A percentile compares a stretch with the other conserved stretches of the same genome.
Evolutionary conservation across 169 alveolate species (phyloP).

Genomic region (Plasmodium coatneyi): DNA sequence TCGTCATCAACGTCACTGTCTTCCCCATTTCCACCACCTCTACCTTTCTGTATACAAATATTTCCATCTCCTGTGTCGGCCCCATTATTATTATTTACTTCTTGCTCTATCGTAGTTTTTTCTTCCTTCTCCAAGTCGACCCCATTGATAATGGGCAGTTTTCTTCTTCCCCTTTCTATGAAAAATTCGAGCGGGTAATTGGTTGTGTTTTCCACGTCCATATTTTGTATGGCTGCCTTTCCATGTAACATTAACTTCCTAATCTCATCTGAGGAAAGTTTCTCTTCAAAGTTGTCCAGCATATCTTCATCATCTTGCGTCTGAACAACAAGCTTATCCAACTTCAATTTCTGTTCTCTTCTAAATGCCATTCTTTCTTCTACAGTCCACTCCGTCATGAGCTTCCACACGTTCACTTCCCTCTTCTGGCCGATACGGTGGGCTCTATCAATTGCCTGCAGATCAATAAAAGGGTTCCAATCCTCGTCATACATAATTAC

Average conservation of each 20-base stretch:
- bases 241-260: constrained; percentile 89
- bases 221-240: constrained; percentile 85
- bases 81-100: constrained; percentile 62
- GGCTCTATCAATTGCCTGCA: constrained; percentile 99
- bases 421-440: constrained; percentile 99
- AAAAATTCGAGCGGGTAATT: constrained; percentile 78
- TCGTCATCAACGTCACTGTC: constrained; percentile 59
- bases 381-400: constrained; percentile 97
- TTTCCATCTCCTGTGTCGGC: background rate
- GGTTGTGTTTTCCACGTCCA: constrained; percentile 75
- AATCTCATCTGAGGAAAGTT: constrained; percentile 88
- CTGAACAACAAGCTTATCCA: constrained; percentile 90
- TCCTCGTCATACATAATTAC: constrained; percentile 99
- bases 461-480: constrained; percentile 99
- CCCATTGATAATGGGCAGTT: constrained; percentile 77
- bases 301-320: constrained; percentile 79
- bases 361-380: constrained; percentile 99
- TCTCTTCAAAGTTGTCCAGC: constrained; percentile 77
- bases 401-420: constrained; percentile 96
- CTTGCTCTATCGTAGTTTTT: constrained; percentile 61
- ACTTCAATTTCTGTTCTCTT: constrained; percentile 92
- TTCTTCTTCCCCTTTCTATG: constrained; percentile 75
- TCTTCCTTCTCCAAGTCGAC: constrained; percentile 73
- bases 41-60: constrained; percentile 19
- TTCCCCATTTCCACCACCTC: constrained; percentile 61